Evolutionary conservation across 768 basidiomycete species (phyloP).

Genomic region (Pleurotus tuber-regium): DNA sequence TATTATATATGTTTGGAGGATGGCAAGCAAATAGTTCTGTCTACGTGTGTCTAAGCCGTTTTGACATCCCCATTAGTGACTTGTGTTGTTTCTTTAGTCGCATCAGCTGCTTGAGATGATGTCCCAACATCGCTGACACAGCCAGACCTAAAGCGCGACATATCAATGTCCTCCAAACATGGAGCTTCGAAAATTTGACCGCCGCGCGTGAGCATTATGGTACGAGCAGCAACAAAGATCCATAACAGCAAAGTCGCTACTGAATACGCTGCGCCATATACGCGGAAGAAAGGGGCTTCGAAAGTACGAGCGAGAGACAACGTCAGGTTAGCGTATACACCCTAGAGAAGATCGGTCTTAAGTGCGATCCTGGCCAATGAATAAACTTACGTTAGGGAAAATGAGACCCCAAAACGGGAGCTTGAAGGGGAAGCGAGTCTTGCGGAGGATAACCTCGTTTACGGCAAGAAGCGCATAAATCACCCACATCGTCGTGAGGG

Average conservation of each 20-base stretch:
- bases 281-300: constrained; percentile 52
- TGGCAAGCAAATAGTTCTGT: too few relatives aligned
- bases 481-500: constrained; percentile 62
- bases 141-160: neutral
- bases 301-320: constrained; percentile 48
- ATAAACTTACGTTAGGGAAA: constrained; percentile 60
- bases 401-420: constrained; percentile 66
- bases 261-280: constrained; percentile 57
- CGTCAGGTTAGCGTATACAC: constrained; percentile 68
- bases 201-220: constrained; percentile 29
- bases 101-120: neutral
- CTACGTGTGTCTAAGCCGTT: too few relatives aligned
- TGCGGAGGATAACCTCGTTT: constrained; percentile 37
- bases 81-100: too few relatives aligned
- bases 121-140: neutral
- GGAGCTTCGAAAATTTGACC: constrained; percentile 43
- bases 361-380: neutral
- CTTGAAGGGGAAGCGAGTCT: constrained; percentile 45
- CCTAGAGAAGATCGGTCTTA: constrained; percentile 26
- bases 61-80: neutral
- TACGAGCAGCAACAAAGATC: constrained; percentile 44
- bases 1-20: too few relatives aligned
- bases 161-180: constrained; percentile 33
- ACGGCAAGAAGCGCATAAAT: constrained; percentile 53
- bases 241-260: constrained; percentile 50